Conservation (phyloP, 1,139 yeast species). For the Protomyces arabidopsidicola region DNA sequence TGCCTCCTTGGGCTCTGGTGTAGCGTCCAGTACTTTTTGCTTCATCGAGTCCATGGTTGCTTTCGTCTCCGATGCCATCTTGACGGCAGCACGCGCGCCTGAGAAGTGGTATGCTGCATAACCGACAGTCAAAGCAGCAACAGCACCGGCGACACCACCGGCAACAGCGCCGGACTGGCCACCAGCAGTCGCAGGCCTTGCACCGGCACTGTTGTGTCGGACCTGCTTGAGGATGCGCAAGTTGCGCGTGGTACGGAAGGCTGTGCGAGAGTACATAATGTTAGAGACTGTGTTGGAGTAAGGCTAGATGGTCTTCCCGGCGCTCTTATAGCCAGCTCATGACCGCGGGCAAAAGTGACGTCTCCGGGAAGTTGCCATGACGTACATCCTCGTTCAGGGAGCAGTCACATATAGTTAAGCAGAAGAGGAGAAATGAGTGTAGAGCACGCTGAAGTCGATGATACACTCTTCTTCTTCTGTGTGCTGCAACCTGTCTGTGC, state of each 20-base stretch:
- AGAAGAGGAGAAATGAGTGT: too few species aligned
- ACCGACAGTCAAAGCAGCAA: slow-evolving; percentile 20
- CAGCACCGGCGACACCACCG: slow-evolving; percentile 26
- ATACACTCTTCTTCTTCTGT: too few species aligned
- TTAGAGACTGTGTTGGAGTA: too few species aligned
- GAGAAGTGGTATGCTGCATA: slow-evolving; percentile 27
- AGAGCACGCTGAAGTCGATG: too few species aligned
- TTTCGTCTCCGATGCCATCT: slow-evolving; percentile 24
- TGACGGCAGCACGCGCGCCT: slow-evolving; percentile 27
- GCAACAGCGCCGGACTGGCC: slow-evolving; percentile 23
- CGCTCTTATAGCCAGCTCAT: too few species aligned
- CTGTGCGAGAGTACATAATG: slow-evolving; percentile 17
- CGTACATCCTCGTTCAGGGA: too few species aligned
- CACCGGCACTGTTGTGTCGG: slow-evolving; percentile 8
- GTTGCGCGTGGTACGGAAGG: slow-evolving; percentile 16
- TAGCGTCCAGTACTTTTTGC: slow-evolving; percentile 16
- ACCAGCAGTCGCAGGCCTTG: slow-evolving; percentile 17
- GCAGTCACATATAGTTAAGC: too few species aligned
- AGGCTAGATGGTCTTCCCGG: too few species aligned
- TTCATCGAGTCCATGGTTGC: slow-evolving; percentile 28
- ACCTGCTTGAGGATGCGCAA: slow-evolving; percentile 22
- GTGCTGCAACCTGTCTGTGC: too few species aligned
- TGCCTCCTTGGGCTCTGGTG: slow-evolving; percentile 24
- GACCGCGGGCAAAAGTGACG: too few species aligned
- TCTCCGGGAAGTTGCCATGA: too few species aligned